Base-by-base conservation (phyloP, 371 early-diverging fungal genomes). In the Saksenaea oblongispora region DNA sequence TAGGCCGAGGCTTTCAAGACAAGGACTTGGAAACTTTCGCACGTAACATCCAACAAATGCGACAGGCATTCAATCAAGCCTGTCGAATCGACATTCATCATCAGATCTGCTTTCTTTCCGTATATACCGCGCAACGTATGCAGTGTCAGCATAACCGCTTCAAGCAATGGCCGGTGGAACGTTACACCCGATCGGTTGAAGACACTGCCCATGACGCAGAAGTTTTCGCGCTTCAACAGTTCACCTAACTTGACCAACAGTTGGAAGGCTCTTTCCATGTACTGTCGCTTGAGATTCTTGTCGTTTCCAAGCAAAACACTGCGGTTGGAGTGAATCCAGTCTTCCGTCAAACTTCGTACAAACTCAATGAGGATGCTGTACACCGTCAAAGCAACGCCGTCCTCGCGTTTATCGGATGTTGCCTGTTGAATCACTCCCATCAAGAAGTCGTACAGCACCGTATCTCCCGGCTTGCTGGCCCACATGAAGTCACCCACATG, bases 131-230 rank as follows among this genome's bases (percentile, higher is more conserved):
- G 65, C 9, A 80, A 28, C 3, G 81, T 73, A 34, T 73, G 74
- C 13, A 80, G 35, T 26, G 64, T 72, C 1, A 80, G 64, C 59
- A 74, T 41, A 2, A 69, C 58, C 13, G 78, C 54, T 56, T 80
- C 81, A 10, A 80, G 58, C 11, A 80, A 58, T 17, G 81, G 78
- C 11, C 74, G 63, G 56, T 78, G 81, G 71, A 70, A 80, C 13
- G 69, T 47, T 15, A 70, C 64, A 7, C 71, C 62, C 5, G 69
- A 59, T 17, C 35, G 24, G 54, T 66, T 69, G 31, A 65, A 47
- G 10, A 78, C 58, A 35, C 76, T 78, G 8, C 68, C 58, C 31
- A 67, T 69, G 3, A 78, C 28, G 7, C 76, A 67, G 61, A 65
- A 74, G 54, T 72, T 75, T 56, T 78, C 78, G 8, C 74, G 71